Conservation (phyloP, 2,329 filamentous ascomycete species). For the Cylindrodendrum hubeiense region DNA sequence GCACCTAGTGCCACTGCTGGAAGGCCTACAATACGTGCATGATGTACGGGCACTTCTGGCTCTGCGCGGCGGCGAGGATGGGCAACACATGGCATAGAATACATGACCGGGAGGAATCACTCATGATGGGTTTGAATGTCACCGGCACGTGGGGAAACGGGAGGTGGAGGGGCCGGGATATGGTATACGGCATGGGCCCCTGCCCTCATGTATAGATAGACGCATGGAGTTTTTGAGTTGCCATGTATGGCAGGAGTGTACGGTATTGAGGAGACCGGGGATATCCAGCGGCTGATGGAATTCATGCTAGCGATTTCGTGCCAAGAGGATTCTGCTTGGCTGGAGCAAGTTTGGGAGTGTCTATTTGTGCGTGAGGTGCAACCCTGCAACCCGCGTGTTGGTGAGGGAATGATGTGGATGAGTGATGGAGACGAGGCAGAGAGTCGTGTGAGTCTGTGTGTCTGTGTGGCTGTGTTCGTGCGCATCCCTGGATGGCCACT, state of each 20-base stretch:
- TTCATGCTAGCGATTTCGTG: slow-evolving; percentile 29
- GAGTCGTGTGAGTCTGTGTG: not conserved
- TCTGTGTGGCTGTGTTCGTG: not conserved
- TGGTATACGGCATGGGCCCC: slow-evolving; percentile 25
- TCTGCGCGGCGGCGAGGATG: slow-evolving; percentile 86
- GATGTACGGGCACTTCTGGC: slow-evolving; percentile 93
- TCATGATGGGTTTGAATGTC: slow-evolving; percentile 15
- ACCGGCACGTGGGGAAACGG: slow-evolving; percentile 28
- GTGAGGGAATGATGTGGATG: slow-evolving; percentile 5
- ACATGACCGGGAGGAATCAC: slow-evolving; percentile 30
- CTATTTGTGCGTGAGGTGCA: not conserved
- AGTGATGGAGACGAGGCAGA: not conserved
- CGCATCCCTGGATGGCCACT: not conserved
- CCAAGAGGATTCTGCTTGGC: slow-evolving; percentile 25
- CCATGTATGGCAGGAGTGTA: slow-evolving; percentile 27
- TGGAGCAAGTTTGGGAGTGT: slow-evolving; percentile 7
- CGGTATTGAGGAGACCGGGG: slow-evolving; percentile 21
- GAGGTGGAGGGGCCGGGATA: slow-evolving; percentile 26
- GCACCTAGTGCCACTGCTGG: slow-evolving; percentile 90
- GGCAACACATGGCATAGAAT: slow-evolving; percentile 65
- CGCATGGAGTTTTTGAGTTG: slow-evolving; percentile 29
- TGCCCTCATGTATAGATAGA: slow-evolving; percentile 36
- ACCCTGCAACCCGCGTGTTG: not conserved
- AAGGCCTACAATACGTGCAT: slow-evolving; percentile 95
- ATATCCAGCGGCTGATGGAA: slow-evolving; percentile 26